A percentile compares a stretch with the other conserved stretches of the same genome.
These are phyloP conservation scores for Ustilago tritici DNA, from an alignment of 1,284 basidiomycete species.

Conservation along the genomic window DNA sequence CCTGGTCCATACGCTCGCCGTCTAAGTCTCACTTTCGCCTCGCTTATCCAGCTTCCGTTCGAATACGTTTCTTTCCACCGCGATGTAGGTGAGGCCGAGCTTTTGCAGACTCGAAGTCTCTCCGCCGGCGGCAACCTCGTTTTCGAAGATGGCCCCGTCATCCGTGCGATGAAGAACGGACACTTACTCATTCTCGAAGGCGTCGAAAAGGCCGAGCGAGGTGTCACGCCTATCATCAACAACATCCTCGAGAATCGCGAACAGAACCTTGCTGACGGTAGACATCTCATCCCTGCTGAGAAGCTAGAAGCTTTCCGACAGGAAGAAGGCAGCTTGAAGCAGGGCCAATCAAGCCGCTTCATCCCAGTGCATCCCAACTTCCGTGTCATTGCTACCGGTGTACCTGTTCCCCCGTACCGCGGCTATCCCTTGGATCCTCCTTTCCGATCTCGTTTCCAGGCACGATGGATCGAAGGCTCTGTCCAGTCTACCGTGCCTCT, in stretches of 20 bases:
- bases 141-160: constrained; percentile 69
- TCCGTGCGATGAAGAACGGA: constrained; percentile 70
- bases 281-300: constrained; percentile 69
- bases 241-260: constrained; percentile 70
- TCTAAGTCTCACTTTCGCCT: constrained; percentile 69
- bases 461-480: constrained; percentile 66
- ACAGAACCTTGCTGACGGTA: constrained; percentile 70
- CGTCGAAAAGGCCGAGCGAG: constrained; percentile 69
- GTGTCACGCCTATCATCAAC: constrained; percentile 69
- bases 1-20: constrained; percentile 70
- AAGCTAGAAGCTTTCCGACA: constrained; percentile 56
- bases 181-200: constrained; percentile 70
- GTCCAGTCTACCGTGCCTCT: constrained; percentile 48
- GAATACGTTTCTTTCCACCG: constrained; percentile 70
- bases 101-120: constrained; percentile 69
- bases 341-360: constrained; percentile 48
- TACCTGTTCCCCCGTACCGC: constrained; percentile 69
- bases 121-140: constrained; percentile 65
- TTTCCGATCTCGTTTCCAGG: constrained; percentile 71
- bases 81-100: constrained; percentile 70
- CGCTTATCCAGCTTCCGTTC: constrained; percentile 67
- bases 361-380: constrained; percentile 70
- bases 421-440: constrained; percentile 70
- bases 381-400: constrained; percentile 69
- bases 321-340: constrained; percentile 29